Base-by-base conservation (phyloP, 148 eudicot genomes). In the Cornus suecica region DNA sequence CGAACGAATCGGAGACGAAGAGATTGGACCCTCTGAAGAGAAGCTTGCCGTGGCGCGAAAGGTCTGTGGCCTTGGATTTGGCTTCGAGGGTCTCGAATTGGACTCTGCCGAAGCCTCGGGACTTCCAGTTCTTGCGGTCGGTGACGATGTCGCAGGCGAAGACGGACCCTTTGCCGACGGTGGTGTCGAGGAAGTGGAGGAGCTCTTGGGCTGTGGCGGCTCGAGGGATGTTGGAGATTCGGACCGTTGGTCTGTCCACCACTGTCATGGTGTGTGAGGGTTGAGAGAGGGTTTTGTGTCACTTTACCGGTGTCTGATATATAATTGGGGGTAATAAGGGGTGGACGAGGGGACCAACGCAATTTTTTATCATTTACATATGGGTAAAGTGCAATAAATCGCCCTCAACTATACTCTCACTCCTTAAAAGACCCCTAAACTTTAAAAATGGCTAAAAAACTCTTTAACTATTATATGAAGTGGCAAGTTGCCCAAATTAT, bases 121-220 rank as follows among this genome's bases (percentile, higher is more conserved):
- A 88, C 56, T 91, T 92, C 99, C 99, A 95, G 80, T 92, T 87
- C 27, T 85, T 86, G 73, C 74, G 87, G 5, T 91, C 92, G 8
- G 92, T 80, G 89, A 82, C 74, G 76, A 95, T 95, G 68, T 92
- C 97, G 61, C 85, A 68, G 61, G 99, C 97, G 69, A 80, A 95
- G 74, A 95, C 61, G 1, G 92, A 22, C 31, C 56, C 88, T 62
- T 81, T 78, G 2, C 93, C 97, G 16, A 84, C 65, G 5, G 14
- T 0, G 51, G 87, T 78, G 28, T 92, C 92, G 67, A 94, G 72
- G 82, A 88, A 89, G 37, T 66, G 51, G 51, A 81, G 42, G 63
- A 95, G 86, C 77, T 92, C 91, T 64, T 79, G 80, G 67, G 97
- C 97, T 32, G 77, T 84, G 81, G 80, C 86, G 2, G 94, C 73